phyloP scores from a whole-genome alignment of 441 rosid genomes.

The Croton laevigatus region DNA sequence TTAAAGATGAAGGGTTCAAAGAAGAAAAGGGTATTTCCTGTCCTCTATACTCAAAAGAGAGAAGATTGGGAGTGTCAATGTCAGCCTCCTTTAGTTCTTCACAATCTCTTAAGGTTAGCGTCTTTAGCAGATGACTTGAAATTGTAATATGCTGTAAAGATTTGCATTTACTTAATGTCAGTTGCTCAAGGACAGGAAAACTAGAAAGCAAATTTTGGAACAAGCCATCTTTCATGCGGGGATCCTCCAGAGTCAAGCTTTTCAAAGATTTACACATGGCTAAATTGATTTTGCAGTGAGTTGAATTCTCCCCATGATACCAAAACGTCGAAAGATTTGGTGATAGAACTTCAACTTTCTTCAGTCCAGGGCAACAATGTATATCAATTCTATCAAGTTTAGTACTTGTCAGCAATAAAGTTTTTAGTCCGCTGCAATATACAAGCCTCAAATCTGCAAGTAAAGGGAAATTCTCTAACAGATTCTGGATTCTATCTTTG shows the following conservation, averaged over 20 bases:
- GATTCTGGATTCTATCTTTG: constrained; percentile 15
- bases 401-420: constrained; percentile 13
- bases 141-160: constrained; percentile 20
- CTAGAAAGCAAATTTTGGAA: constrained; percentile 23
- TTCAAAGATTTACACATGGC: constrained; percentile 24
- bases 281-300: constrained; percentile 18
- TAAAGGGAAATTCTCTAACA: constrained; percentile 30
- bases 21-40: constrained; percentile 28
- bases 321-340: constrained; percentile 33
- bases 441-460: constrained; percentile 34
- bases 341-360: constrained; percentile 21
- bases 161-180: constrained; percentile 31
- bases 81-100: constrained; percentile 22
- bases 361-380: constrained; percentile 27
- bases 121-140: constrained; percentile 21
- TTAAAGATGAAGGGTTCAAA: constrained; percentile 30
- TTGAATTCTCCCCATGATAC: constrained; percentile 17
- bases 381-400: constrained; percentile 31
- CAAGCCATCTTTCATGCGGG: constrained; percentile 18
- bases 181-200: constrained; percentile 32
- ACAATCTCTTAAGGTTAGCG: constrained; percentile 29
- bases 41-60: constrained; percentile 38
- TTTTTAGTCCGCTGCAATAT: constrained; percentile 21
- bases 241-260: constrained; percentile 29
- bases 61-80: constrained; percentile 33